Percentiles rank a stretch among this genome's conserved stretches.
Conservation (phyloP, 371 early-diverging fungal genomes). For the Coemansia sp. region DNA sequence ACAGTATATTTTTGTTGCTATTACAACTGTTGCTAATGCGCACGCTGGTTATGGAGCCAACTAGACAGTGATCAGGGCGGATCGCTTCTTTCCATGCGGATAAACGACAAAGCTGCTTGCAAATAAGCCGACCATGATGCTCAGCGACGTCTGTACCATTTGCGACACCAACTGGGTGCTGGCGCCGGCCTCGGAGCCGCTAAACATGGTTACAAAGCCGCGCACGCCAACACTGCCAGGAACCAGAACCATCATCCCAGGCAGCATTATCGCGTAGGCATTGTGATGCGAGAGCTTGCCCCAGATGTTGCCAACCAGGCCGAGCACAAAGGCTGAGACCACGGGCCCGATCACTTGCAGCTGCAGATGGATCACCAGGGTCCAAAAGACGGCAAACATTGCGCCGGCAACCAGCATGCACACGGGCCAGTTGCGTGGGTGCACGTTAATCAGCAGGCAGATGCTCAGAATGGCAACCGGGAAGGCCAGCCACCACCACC, state of each 20-base stretch:
- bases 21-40: no score
- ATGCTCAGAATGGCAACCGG: slow-evolving; percentile 35
- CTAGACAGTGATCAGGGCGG: slow-evolving; percentile 45
- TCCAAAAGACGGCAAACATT: slow-evolving; percentile 20
- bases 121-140: slow-evolving; percentile 58
- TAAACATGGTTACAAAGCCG: slow-evolving; percentile 54
- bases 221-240: slow-evolving; percentile 62
- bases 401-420: slow-evolving; percentile 8
- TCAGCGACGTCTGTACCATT: slow-evolving; percentile 56
- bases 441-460: slow-evolving; percentile 37
- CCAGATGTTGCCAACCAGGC: slow-evolving; percentile 49
- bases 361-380: slow-evolving; percentile 30
- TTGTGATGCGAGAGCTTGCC: slow-evolving; percentile 56
- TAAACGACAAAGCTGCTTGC: slow-evolving; percentile 56
- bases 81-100: slow-evolving; percentile 50
- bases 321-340: slow-evolving; percentile 50
- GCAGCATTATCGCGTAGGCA: slow-evolving; percentile 57
- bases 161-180: slow-evolving; percentile 53
- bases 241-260: slow-evolving; percentile 57
- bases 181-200: slow-evolving; percentile 12
- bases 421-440: slow-evolving; percentile 32
- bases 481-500: slow-evolving; percentile 41
- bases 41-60: no score
- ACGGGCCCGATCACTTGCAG: slow-evolving; percentile 31
- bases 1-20: no score